Conservation (phyloP, 495 filamentous ascomycete species). For the Podospora pseudocomata region DNA sequence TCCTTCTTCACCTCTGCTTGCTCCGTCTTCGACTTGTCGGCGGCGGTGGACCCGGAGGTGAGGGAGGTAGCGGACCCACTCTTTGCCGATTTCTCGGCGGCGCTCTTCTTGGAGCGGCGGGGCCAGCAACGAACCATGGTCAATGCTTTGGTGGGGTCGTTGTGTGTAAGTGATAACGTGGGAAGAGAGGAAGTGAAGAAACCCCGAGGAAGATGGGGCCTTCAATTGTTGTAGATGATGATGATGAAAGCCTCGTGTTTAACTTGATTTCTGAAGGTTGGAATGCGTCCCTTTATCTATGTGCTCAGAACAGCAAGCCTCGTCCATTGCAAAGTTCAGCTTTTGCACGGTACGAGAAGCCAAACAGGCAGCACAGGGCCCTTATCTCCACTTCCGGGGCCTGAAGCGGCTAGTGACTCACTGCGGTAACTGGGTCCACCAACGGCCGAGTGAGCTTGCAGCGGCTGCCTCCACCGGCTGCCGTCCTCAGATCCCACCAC, state of each 20-base stretch:
- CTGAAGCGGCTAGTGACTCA: conserved; percentile 20
- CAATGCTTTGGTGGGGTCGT: neutral
- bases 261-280: neutral
- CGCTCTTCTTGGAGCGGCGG: conserved; percentile 17
- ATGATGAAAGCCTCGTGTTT: neutral
- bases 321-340: conserved; percentile 1
- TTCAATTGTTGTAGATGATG: neutral
- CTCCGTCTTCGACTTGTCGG: conserved; percentile 3
- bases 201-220: neutral
- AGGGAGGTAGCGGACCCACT: conserved; percentile 8
- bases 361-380: conserved; percentile 5
- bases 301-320: conserved; percentile 4
- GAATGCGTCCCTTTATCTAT: neutral
- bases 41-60: conserved; percentile 14
- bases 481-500: conserved; percentile 3
- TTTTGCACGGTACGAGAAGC: neutral
- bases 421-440: conserved; percentile 14
- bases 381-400: conserved; percentile 16
- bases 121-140: conserved; percentile 25
- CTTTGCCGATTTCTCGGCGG: conserved; percentile 15
- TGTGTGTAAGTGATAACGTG: neutral
- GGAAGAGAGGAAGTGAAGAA: neutral
- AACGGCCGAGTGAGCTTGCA: neutral
- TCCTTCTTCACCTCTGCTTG: conserved; percentile 13
- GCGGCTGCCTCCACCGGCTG: conserved; percentile 11